Percentiles rank a stretch among this genome's conserved stretches.
Conservation (phyloP, 2,329 filamentous ascomycete species). For the Helotiales sp. region DNA sequence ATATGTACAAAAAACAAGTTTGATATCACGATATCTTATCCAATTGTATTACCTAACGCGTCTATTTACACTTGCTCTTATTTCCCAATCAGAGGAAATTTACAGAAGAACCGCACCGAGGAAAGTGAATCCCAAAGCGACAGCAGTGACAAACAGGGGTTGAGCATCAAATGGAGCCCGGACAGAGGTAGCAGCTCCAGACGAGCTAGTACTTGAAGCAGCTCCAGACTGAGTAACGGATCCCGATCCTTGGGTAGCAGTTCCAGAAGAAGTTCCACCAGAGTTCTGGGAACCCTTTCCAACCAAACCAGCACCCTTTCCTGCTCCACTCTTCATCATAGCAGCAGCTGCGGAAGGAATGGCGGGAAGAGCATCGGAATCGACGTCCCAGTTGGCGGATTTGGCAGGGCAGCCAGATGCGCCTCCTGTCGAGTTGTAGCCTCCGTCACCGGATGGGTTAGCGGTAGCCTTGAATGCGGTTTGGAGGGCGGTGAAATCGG, state of each 20-base stretch:
- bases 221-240: constrained; percentile 32
- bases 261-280: constrained; percentile 38
- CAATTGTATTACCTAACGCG: constrained; percentile 3
- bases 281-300: constrained; percentile 41
- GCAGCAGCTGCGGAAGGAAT: constrained; percentile 50
- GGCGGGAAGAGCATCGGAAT: constrained; percentile 51
- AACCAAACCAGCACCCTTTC: constrained; percentile 49
- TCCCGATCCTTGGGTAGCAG: constrained; percentile 37
- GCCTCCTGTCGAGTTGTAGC: constrained; percentile 37
- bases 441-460: constrained; percentile 56
- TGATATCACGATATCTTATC: neutral
- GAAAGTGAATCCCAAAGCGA: constrained; percentile 31
- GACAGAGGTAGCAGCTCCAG: constrained; percentile 22
- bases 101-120: constrained; percentile 35
- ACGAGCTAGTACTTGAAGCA: constrained; percentile 14
- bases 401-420: constrained; percentile 52
- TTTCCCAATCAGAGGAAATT: neutral
- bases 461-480: constrained; percentile 49
- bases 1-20: neutral
- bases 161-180: constrained; percentile 23
- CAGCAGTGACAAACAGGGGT: constrained; percentile 28
- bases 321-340: constrained; percentile 55
- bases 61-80: constrained; percentile 13
- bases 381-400: constrained; percentile 54
- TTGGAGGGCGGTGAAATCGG: constrained; percentile 56